phyloP scores from a whole-genome alignment of 2,329 filamentous ascomycete species.

The Aspergillus clavatus region DNA sequence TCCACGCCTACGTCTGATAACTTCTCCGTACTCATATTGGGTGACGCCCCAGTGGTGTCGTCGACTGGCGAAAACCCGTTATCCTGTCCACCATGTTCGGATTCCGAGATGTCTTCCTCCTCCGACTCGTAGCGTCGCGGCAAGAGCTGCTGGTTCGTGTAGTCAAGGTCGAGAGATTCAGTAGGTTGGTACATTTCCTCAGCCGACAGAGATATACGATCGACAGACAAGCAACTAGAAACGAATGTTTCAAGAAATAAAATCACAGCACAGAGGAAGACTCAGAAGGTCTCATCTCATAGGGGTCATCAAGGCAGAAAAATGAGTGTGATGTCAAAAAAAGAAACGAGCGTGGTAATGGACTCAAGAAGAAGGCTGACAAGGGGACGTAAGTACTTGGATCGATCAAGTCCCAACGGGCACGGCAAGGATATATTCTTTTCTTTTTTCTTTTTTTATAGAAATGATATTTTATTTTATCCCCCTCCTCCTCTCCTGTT shows the following conservation, averaged over 20 bases:
- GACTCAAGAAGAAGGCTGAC: slow-evolving; percentile 1
- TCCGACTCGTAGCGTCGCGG: slow-evolving; percentile 36
- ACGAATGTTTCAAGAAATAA: background rate
- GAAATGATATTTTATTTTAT: background rate
- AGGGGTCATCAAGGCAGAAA: slow-evolving; percentile 3
- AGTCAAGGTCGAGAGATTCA: slow-evolving; percentile 25
- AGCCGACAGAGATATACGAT: slow-evolving; percentile 4
- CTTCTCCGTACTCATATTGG: slow-evolving; percentile 30
- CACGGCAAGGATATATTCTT: slow-evolving; percentile 9
- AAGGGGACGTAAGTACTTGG: slow-evolving; percentile 1
- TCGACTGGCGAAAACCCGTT: slow-evolving; percentile 30
- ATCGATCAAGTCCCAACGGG: slow-evolving; percentile 6
- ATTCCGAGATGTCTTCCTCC: slow-evolving; percentile 37
- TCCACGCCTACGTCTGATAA: slow-evolving; percentile 20
- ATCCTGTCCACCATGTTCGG: slow-evolving; percentile 30
- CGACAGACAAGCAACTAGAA: slow-evolving; percentile 1
- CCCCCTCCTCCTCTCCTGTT: slow-evolving; percentile 1
- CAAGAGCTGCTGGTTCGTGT: slow-evolving; percentile 27
- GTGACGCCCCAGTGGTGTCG: slow-evolving; percentile 20
- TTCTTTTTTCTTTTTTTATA: background rate
- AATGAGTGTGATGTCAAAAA: slow-evolving; percentile 1
- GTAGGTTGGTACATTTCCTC: slow-evolving; percentile 27
- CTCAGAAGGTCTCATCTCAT: background rate
- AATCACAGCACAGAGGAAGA: background rate
- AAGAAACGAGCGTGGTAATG: slow-evolving; percentile 8